These are phyloP conservation scores for Platismatia glauca DNA, from an alignment of 495 filamentous ascomycete genomes.

Conservation along the genomic window DNA sequence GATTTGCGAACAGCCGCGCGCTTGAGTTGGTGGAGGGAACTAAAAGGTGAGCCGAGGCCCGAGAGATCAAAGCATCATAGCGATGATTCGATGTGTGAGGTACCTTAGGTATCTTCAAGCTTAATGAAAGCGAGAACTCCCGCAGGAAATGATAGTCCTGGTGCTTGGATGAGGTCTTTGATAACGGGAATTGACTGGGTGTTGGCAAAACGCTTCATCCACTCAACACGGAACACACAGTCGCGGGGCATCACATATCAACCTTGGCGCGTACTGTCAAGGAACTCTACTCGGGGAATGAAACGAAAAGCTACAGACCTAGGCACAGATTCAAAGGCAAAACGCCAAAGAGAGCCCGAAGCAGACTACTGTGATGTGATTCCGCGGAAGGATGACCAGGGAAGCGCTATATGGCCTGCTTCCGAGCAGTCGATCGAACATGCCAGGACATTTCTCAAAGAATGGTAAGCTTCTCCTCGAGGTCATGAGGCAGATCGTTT, in stretches of 20 bases:
- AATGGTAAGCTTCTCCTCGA: slow-evolving; percentile 28
- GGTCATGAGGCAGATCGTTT: not conserved
- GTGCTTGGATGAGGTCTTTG: not conserved
- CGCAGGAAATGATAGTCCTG: not conserved
- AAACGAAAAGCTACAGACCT: slow-evolving; percentile 25
- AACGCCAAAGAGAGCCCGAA: slow-evolving; percentile 10
- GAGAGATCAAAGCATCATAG: not conserved
- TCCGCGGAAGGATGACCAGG: slow-evolving; percentile 31
- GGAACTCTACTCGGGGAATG: slow-evolving; percentile 5
- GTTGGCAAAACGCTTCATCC: not conserved
- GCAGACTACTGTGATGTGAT: slow-evolving; percentile 33
- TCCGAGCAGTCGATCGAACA: slow-evolving; percentile 37
- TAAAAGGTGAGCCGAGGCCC: not conserved
- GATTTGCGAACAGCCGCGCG: not conserved
- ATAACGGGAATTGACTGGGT: not conserved
- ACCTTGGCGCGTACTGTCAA: not conserved
- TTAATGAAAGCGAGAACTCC: not conserved
- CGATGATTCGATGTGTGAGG: not conserved
- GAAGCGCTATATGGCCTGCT: slow-evolving; percentile 47
- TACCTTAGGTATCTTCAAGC: not conserved
- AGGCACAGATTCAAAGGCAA: slow-evolving; percentile 19
- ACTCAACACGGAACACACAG: not conserved
- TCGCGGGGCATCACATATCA: not conserved
- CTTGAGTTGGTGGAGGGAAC: not conserved
- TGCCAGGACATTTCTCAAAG: slow-evolving; percentile 37